These are phyloP conservation scores for Aspergillus nomiae DNA, from an alignment of 2,329 filamentous ascomycete species.

Conservation along the genomic window DNA sequence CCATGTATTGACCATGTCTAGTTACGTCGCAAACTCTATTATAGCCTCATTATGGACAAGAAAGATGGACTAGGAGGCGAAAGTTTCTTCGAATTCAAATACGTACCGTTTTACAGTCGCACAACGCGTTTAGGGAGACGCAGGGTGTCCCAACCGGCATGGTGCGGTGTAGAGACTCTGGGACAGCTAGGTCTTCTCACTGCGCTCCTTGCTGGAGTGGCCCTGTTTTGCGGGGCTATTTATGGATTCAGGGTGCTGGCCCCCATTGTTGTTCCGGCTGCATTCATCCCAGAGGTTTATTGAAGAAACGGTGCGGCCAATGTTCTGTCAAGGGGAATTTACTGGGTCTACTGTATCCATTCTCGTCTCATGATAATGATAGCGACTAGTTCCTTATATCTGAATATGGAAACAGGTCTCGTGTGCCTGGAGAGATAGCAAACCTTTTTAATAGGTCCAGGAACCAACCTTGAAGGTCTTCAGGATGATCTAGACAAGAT, in stretches of 20 bases:
- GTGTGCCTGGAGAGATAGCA: background rate
- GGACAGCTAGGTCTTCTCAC: conserved; percentile 29
- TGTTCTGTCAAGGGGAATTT: background rate
- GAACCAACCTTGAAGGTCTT: background rate
- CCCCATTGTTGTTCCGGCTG: background rate
- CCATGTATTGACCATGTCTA: conserved; percentile 5
- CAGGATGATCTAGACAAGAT: background rate
- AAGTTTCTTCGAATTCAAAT: conserved; percentile 71
- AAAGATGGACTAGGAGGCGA: conserved; percentile 65
- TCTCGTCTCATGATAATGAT: background rate
- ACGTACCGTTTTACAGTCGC: conserved; percentile 38
- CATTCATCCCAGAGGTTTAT: background rate
- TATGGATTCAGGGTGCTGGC: conserved; percentile 9
- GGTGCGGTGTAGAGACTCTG: conserved; percentile 28
- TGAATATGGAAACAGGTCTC: background rate
- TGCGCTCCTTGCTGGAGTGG: conserved; percentile 16
- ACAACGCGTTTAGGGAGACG: conserved; percentile 31
- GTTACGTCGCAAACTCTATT: conserved; percentile 56
- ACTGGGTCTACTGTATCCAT: background rate
- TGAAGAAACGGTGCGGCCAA: background rate
- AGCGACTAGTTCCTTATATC: background rate
- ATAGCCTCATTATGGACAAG: conserved; percentile 63
- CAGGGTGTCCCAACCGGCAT: conserved; percentile 21
- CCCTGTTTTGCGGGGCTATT: conserved; percentile 13
- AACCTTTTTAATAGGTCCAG: background rate